Base-by-base conservation (phyloP, 371 early-diverging fungal species). In the Enterospora canceri region DNA sequence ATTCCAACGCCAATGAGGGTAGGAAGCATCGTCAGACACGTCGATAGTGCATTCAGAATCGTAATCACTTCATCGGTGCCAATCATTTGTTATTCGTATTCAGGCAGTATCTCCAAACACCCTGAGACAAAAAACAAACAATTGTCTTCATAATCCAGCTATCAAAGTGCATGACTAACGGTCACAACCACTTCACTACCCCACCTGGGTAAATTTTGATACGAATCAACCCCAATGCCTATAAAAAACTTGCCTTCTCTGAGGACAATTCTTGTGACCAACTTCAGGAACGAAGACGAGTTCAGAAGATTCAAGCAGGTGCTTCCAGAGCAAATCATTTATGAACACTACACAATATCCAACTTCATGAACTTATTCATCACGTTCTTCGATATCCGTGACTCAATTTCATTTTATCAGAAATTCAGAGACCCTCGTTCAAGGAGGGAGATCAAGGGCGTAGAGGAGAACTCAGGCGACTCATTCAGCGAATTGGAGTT, bases 331-430 rank as follows among this genome's bases (percentile, higher is more conserved):
- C 68, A 65, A 24, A 73, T 68, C 2, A 56, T 77, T 12, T 58
- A 31, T 61, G 75, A 80, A 51, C 47, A 54, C 34, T 80, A 77
- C 54, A 71, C 58, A 5, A 67, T 73, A 32, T 71, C 70, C 1
- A 62, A 70, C 18, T 68, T 65, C 40, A 34, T 66, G 1, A 50
- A 70, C 35, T 62, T 80, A 23, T 76, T 76, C 60, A 60, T 76
- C 15, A 67, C 72, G 4, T 78, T 80, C 49, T 80, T 70, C 46
- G 74, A 77, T 65, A 32, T 78, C 34, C 50, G 74, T 68, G 48
- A 60, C 26, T 35, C 72, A 18, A 62, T 73, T 19, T 26, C 57
- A 30, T 68, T 71, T 33, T 48, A 48, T 1, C 32, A 57, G 12
- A 58, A 28, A 16, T 40, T 69, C 31, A 28, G 26, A 28, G 31